These are phyloP conservation scores for Backusella circina DNA, from an alignment of 192 early-diverging fungal species.

Conservation along the genomic window DNA sequence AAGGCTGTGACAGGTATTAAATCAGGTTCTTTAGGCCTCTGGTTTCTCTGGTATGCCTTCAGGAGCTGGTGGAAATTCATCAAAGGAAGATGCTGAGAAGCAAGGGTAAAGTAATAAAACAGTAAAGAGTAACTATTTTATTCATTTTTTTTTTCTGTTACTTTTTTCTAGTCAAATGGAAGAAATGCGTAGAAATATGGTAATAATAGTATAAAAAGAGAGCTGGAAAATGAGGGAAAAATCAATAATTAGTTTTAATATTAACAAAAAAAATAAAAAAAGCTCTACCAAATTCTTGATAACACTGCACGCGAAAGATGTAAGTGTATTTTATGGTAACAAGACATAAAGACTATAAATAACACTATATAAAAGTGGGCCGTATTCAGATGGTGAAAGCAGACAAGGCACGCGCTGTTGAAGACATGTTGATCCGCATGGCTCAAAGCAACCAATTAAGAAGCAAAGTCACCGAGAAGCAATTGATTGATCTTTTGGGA, in stretches of 20 bases:
- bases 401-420: constrained; percentile 83
- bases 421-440: constrained; percentile 91
- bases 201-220: no score
- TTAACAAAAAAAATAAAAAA: background rate
- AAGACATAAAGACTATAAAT: background rate
- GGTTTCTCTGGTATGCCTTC: constrained; percentile 39
- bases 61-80: constrained; percentile 28
- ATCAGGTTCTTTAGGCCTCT: no score
- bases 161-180: constrained; percentile 71
- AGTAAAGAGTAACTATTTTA: constrained; percentile 1
- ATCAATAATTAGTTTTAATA: background rate
- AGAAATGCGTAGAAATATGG: constrained; percentile 79
- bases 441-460: constrained; percentile 79
- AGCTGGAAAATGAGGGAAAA: no score
- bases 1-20: no score
- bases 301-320: constrained; percentile 78
- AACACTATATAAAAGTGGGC: constrained; percentile 54
- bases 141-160: background rate
- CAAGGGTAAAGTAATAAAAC: constrained; percentile 42
- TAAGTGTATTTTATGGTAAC: constrained; percentile 37
- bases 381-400: constrained; percentile 89
- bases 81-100: constrained; percentile 69
- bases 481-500: constrained; percentile 82
- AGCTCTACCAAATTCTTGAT: constrained; percentile 82
- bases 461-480: constrained; percentile 76